phyloP scores from a whole-genome alignment of 2,329 filamentous ascomycete genomes.

The Cladophialophora immunda region DNA sequence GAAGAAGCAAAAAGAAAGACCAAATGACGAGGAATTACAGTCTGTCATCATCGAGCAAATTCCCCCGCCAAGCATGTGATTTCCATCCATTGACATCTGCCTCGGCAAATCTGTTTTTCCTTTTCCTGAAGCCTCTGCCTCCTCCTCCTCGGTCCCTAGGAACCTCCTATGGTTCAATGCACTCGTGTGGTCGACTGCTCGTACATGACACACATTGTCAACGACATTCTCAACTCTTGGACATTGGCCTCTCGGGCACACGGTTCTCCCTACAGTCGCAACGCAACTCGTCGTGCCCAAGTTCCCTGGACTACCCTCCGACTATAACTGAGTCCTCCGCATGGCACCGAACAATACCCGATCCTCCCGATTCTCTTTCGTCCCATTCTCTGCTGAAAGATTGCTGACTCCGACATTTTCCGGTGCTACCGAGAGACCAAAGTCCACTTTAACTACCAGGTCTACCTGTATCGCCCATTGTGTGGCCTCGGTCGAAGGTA shows the following conservation, averaged over 20 bases:
- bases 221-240: neutral
- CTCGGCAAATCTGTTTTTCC: slow-evolving; percentile 22
- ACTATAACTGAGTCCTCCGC: neutral
- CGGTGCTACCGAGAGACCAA: neutral
- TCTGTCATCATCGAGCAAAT: neutral
- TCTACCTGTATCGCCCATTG: no score
- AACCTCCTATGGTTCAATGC: no score
- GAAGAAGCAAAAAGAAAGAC: neutral
- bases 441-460: slow-evolving; percentile 1
- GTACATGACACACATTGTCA: no score
- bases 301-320: neutral
- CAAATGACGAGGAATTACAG: neutral
- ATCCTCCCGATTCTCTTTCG: slow-evolving; percentile 9
- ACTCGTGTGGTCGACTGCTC: no score
- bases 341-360: slow-evolving; percentile 22
- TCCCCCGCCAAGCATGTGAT: neutral
- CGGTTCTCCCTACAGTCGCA: neutral
- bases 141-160: no score
- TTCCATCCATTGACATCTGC: neutral
- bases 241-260: neutral
- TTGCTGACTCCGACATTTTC: slow-evolving; percentile 17
- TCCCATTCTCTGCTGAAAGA: neutral
- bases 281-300: neutral
- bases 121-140: neutral
- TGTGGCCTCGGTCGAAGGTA: neutral